phyloP scores from a whole-genome alignment of 441 rosid genomes.

The Isatis lusitanica region DNA sequence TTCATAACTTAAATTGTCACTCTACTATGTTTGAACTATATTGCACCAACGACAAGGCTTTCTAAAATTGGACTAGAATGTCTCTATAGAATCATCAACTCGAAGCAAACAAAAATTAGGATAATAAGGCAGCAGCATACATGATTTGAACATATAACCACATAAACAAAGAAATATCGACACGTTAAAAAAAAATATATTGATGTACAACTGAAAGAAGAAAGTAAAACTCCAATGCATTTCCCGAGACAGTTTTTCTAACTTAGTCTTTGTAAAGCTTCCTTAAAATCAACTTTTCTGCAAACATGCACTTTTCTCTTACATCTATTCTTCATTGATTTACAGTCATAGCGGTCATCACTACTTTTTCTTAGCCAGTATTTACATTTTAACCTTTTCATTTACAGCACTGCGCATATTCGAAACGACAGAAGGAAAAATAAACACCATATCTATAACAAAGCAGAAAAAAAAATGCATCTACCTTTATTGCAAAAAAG shows the following conservation, averaged over 20 bases:
- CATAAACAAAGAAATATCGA: not conserved
- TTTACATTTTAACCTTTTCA: conserved; percentile 1
- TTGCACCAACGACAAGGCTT: not conserved
- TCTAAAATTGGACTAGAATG: not conserved
- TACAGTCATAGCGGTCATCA: not conserved
- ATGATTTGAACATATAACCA: not conserved
- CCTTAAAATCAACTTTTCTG: not conserved
- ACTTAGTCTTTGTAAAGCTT: conserved; percentile 1
- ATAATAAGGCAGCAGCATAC: not conserved
- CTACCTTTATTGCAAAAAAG: conserved; percentile 87
- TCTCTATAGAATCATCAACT: not conserved
- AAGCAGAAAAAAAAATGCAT: conserved; percentile 16
- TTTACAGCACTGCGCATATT: not conserved
- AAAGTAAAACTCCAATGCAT: not conserved
- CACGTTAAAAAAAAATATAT: not conserved
- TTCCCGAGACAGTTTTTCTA: not conserved
- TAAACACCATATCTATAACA: not conserved
- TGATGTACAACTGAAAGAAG: not conserved
- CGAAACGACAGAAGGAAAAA: conserved; percentile 8
- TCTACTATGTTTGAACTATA: not conserved
- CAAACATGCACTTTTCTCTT: conserved; percentile 3
- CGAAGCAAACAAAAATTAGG: not conserved
- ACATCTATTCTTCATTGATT: not conserved
- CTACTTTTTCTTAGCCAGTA: not conserved
- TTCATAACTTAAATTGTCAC: not conserved